Conservation (phyloP, 2,329 filamentous ascomycete genomes). For the Talaromyces sp. region DNA sequence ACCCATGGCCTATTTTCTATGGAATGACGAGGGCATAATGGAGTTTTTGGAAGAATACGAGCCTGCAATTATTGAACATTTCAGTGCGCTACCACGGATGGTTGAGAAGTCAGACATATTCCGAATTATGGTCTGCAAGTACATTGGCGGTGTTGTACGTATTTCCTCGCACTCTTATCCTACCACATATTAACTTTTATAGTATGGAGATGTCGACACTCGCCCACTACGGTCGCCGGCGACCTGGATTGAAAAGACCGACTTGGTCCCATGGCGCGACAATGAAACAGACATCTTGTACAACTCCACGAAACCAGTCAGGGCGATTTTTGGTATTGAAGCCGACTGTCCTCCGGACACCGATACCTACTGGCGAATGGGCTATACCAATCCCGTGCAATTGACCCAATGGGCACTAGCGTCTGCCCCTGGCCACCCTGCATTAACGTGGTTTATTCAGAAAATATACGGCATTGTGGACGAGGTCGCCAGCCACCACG, state of each 20-base stretch:
- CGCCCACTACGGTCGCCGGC: conserved; percentile 27
- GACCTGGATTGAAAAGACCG: conserved; percentile 26
- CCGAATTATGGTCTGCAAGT: conserved; percentile 31
- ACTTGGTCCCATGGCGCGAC: conserved; percentile 30
- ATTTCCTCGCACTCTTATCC: neutral
- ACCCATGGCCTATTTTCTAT: conserved; percentile 34
- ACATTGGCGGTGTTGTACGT: conserved; percentile 23
- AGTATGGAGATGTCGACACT: conserved; percentile 36
- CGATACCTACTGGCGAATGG: conserved; percentile 34
- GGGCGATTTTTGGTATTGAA: conserved; percentile 32
- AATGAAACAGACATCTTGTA: conserved; percentile 23
- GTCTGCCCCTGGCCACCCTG: conserved; percentile 26
- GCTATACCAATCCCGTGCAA: conserved; percentile 33
- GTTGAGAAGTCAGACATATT: conserved; percentile 34
- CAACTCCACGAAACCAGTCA: conserved; percentile 22
- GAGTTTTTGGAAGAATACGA: conserved; percentile 28
- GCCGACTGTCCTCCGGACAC: conserved; percentile 28
- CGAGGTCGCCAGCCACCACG: conserved; percentile 17
- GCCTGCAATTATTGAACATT: conserved; percentile 24
- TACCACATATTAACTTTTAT: neutral
- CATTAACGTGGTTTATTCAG: conserved; percentile 29
- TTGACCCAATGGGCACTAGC: conserved; percentile 35
- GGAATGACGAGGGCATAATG: conserved; percentile 31
- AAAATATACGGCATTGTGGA: conserved; percentile 20
- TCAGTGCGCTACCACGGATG: conserved; percentile 24